These are phyloP conservation scores for Herpetomonas samuelpessoai DNA, from an alignment of 208 protist species.

Conservation along the genomic window DNA sequence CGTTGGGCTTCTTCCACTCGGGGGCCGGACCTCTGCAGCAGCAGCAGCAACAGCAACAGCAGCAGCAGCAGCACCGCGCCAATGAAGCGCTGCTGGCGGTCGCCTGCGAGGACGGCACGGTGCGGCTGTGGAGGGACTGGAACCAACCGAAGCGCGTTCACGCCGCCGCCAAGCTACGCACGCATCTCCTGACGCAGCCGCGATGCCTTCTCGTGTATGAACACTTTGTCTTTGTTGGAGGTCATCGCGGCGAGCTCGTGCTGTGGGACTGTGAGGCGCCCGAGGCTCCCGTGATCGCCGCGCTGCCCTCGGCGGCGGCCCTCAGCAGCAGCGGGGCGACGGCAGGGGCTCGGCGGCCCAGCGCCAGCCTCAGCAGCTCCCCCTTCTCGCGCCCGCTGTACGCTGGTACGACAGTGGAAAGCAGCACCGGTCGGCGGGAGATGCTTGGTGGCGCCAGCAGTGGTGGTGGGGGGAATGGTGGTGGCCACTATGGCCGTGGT, in stretches of 20 bases:
- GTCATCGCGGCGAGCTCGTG: constrained; percentile 26
- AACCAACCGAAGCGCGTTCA: constrained; percentile 9
- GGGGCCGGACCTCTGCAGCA: too few species aligned
- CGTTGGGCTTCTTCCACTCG: too few species aligned
- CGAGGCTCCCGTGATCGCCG: background rate
- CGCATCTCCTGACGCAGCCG: constrained; percentile 21
- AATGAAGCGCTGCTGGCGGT: constrained; percentile 10
- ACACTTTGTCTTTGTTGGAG: constrained; percentile 30
- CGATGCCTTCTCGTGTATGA: constrained; percentile 34
- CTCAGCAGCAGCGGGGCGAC: background rate
- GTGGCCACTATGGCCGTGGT: background rate
- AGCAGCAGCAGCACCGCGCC: constrained; percentile 12
- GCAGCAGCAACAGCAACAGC: background rate
- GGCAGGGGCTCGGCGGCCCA: too few species aligned
- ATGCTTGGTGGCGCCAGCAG: background rate
- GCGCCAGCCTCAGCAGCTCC: background rate
- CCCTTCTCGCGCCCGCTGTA: background rate
- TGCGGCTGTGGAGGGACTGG: constrained; percentile 27
- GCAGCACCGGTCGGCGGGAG: background rate
- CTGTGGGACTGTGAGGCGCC: constrained; percentile 29
- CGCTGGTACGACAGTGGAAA: constrained; percentile 4
- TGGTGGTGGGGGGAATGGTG: too few species aligned
- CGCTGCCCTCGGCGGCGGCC: too few species aligned
- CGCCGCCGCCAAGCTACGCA: constrained; percentile 19
- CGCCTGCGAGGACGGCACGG: constrained; percentile 19